phyloP scores from a whole-genome alignment of 129 eudicot species.

The Ambrosia artemisiifolia region DNA sequence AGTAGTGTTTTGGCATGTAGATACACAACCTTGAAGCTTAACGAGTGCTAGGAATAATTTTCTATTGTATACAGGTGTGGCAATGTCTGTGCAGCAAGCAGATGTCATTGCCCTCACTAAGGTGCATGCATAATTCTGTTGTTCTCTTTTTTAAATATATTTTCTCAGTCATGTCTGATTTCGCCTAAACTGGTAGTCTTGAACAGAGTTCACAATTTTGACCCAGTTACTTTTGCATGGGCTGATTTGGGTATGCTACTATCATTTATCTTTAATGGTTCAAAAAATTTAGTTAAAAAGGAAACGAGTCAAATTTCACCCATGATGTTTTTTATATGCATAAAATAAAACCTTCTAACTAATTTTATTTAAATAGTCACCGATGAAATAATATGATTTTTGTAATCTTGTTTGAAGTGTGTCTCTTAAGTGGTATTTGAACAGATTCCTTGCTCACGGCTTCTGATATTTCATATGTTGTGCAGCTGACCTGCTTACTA shows the following conservation, averaged over 20 bases:
- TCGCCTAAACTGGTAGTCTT: background rate
- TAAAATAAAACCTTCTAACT: too few species aligned
- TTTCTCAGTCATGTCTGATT: background rate
- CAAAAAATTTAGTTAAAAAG: too few species aligned
- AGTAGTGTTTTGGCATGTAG: too few species aligned
- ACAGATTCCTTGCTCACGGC: background rate
- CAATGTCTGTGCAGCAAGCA: conserved; percentile 52
- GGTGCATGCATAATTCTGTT: conserved; percentile 33
- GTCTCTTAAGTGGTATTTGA: background rate
- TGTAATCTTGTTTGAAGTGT: background rate
- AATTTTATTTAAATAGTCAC: background rate
- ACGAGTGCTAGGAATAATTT: background rate
- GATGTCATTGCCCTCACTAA: conserved; percentile 78
- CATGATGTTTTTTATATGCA: too few species aligned
- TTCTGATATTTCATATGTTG: conserved; percentile 14
- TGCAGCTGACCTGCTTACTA: conserved; percentile 84
- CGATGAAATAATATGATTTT: background rate
- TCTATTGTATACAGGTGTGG: conserved; percentile 42
- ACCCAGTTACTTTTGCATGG: background rate
- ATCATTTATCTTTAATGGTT: too few species aligned
- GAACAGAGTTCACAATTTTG: too few species aligned
- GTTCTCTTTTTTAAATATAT: background rate
- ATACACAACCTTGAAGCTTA: conserved; percentile 1
- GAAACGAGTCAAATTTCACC: too few species aligned
- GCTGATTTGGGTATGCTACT: background rate